phyloP scores from a whole-genome alignment of 352 stramenopile genomes.

The Globisporangium cederbergense region DNA sequence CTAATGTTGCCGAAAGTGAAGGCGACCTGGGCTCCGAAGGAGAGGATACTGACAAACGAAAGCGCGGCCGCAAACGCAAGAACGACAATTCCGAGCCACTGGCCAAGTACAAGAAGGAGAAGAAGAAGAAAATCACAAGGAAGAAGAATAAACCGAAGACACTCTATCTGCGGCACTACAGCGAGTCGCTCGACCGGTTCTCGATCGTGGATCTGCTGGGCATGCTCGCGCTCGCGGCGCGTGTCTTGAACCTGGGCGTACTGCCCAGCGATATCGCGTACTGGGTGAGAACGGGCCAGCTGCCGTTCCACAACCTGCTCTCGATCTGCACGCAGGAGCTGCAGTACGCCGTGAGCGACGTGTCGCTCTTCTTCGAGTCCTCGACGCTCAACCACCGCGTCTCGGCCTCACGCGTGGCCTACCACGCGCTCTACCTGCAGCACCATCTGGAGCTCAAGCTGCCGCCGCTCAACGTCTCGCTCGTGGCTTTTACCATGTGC shows the following conservation, averaged over 20 bases:
- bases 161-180: conserved; percentile 3
- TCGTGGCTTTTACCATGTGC: conserved; percentile 54
- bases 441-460: conserved; percentile 68
- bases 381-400: conserved; percentile 34
- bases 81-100: background rate
- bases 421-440: conserved; percentile 54
- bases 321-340: conserved; percentile 43
- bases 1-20: background rate
- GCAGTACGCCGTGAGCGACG: conserved; percentile 38
- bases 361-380: conserved; percentile 62
- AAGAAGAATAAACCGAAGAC: background rate
- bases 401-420: conserved; percentile 38
- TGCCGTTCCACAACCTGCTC: conserved; percentile 68
- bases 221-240: conserved; percentile 56
- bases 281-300: conserved; percentile 55
- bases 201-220: conserved; percentile 54
- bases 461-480: conserved; percentile 63
- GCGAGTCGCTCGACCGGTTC: conserved; percentile 36
- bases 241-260: conserved; percentile 59
- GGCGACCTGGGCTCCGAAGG: background rate
- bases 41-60: background rate
- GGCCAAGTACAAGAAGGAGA: background rate
- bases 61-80: background rate
- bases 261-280: conserved; percentile 58
- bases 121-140: background rate